Evolutionary conservation across 345 rosid species (phyloP).

Genomic region (Euphorbia tirucalli): DNA sequence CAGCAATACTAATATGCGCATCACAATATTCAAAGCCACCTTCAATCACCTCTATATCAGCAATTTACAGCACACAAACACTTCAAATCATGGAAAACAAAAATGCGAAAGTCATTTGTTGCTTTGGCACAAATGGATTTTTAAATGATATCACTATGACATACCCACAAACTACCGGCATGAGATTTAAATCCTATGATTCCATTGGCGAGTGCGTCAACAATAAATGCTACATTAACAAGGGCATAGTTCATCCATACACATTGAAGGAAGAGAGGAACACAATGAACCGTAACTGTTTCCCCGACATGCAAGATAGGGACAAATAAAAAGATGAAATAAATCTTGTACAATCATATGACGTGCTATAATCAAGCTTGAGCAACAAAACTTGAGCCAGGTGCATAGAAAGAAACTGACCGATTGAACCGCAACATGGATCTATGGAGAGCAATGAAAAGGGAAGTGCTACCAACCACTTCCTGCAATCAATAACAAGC

Average conservation of each 20-base stretch:
- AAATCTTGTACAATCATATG: not conserved
- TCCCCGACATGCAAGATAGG: not conserved
- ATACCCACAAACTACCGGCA: not conserved
- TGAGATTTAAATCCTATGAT: not conserved
- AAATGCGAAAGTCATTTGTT: no score
- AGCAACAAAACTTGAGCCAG: not conserved
- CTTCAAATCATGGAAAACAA: no score
- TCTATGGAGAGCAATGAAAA: slow-evolving; percentile 74
- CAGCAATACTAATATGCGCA: not conserved
- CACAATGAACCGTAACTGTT: not conserved
- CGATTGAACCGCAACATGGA: slow-evolving; percentile 80
- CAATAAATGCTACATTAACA: not conserved
- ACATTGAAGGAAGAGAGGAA: not conserved
- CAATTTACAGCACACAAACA: not conserved
- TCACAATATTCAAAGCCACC: not conserved
- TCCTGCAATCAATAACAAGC: slow-evolving; percentile 51
- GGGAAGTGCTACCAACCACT: slow-evolving; percentile 79
- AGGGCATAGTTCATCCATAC: not conserved
- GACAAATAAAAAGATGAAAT: not conserved
- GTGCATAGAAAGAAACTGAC: slow-evolving; percentile 41
- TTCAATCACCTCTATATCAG: not conserved
- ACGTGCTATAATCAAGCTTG: not conserved
- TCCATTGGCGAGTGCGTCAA: not conserved
- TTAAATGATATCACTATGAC: not conserved
- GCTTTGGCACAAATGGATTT: not conserved